Conservation (phyloP, 495 filamentous ascomycete genomes). For the Lasiosphaeria miniovina region DNA sequence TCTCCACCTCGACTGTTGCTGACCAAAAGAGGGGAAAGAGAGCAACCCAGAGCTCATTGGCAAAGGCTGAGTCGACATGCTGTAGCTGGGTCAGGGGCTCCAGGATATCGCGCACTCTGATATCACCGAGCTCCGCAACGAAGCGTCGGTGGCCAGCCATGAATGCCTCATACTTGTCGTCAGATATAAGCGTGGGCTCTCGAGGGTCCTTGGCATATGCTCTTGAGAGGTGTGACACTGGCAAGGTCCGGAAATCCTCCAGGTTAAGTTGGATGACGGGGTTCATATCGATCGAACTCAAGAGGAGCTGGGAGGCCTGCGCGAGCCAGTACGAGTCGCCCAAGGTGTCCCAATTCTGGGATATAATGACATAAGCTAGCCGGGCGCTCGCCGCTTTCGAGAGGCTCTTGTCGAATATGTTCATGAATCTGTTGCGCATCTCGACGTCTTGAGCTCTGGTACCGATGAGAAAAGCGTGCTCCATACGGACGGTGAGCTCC, state of each 20-base stretch:
- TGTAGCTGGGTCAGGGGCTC: conserved; percentile 93
- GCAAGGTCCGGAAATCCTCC: conserved; percentile 77
- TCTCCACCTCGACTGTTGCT: conserved; percentile 78
- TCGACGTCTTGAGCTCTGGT: conserved; percentile 91
- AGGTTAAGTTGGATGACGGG: conserved; percentile 67
- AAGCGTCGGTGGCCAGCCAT: conserved; percentile 79
- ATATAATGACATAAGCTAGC: conserved; percentile 79
- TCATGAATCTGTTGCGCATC: conserved; percentile 94
- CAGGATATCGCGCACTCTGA: conserved; percentile 80
- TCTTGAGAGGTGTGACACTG: conserved; percentile 64
- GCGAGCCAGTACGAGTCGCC: conserved; percentile 94
- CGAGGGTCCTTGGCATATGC: conserved; percentile 69
- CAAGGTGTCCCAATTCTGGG: conserved; percentile 97
- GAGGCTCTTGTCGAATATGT: conserved; percentile 87
- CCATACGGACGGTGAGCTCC: conserved; percentile 91
- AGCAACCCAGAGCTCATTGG: conserved; percentile 84
- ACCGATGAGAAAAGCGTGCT: conserved; percentile 96
- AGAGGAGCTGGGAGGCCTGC: conserved; percentile 85
- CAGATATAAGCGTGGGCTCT: conserved; percentile 68
- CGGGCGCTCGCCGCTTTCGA: conserved; percentile 82
- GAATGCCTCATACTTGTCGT: conserved; percentile 77
- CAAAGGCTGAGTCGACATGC: conserved; percentile 75
- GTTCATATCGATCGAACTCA: conserved; percentile 87
- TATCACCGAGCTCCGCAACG: conserved; percentile 72
- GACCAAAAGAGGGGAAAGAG: conserved; percentile 95